A percentile compares a stretch with the other conserved stretches of the same genome.
phyloP scores from a whole-genome alignment of 345 rosid genomes.

The Pelargonium nanum region DNA sequence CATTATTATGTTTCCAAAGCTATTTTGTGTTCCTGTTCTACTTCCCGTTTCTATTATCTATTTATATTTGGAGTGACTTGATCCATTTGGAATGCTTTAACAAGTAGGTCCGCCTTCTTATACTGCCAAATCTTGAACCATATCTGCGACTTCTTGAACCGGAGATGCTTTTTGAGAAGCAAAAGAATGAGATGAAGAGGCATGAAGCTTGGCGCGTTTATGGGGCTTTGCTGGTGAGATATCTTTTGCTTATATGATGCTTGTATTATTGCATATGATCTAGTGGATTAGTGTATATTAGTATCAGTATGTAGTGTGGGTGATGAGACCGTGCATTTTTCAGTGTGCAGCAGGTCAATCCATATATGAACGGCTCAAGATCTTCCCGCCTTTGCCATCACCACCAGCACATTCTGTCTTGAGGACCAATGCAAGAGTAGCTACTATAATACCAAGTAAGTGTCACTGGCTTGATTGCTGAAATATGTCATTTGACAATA shows the following conservation, averaged over 20 bases:
- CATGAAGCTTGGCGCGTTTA: constrained; percentile 91
- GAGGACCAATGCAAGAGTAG: constrained; percentile 41
- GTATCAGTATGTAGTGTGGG: background rate
- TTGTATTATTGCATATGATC: constrained; percentile 5
- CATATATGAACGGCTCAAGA: constrained; percentile 54
- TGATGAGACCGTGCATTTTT: constrained; percentile 8
- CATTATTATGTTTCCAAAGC: background rate
- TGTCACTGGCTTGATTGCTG: background rate
- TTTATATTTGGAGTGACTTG: background rate
- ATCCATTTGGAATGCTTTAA: constrained; percentile 10
- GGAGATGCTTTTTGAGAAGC: constrained; percentile 73
- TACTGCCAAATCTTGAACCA: constrained; percentile 70
- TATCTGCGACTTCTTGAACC: constrained; percentile 81
- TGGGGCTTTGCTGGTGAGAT: constrained; percentile 73
- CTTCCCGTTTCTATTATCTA: background rate
- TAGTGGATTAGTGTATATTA: background rate
- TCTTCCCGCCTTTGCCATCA: constrained; percentile 57
- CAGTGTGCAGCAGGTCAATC: constrained; percentile 77
- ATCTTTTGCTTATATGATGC: constrained; percentile 2
- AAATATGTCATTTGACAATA: background rate
- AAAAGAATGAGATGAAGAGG: constrained; percentile 79
- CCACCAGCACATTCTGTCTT: constrained; percentile 29
- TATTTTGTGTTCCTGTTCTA: background rate
- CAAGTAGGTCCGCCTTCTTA: constrained; percentile 61
- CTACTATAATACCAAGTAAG: constrained; percentile 38